Percentiles rank a stretch among this genome's conserved stretches.
Conservation (phyloP, 371 early-diverging fungal genomes). For the Chytridium lagenaria region DNA sequence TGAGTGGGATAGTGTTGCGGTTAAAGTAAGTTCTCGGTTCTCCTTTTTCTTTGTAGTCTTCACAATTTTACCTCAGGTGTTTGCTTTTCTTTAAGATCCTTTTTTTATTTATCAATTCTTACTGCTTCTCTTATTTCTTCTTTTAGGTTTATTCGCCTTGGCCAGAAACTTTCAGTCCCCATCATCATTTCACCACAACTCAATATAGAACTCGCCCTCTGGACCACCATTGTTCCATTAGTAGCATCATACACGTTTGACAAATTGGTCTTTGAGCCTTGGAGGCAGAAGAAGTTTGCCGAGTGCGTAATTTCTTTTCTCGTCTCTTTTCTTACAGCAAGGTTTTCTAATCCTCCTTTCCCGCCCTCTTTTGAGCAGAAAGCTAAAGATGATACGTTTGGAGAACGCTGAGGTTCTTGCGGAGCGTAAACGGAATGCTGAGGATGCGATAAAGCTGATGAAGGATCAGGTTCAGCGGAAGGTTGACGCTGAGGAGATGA, state of each 20-base stretch:
- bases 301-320: constrained; percentile 53
- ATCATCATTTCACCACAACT: constrained; percentile 75
- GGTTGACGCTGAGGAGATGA: constrained; percentile 68
- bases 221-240: constrained; percentile 72
- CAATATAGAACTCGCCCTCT: constrained; percentile 71
- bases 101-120: constrained; percentile 4
- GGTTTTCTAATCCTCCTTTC: not conserved
- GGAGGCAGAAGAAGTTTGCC: constrained; percentile 64
- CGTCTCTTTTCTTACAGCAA: not conserved
- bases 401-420: constrained; percentile 78
- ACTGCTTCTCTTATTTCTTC: not conserved
- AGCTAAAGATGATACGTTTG: constrained; percentile 73
- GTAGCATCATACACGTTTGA: constrained; percentile 69
- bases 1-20: constrained; percentile 74
- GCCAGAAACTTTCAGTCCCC: constrained; percentile 84
- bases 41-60: constrained; percentile 3
- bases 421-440: constrained; percentile 76
- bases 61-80: not conserved
- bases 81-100: not conserved
- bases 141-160: constrained; percentile 76
- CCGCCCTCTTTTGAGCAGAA: constrained; percentile 48
- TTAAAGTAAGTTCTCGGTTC: constrained; percentile 60
- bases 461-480: constrained; percentile 72
- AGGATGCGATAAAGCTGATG: constrained; percentile 78
- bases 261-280: constrained; percentile 70